A percentile compares a stretch with the other conserved stretches of the same genome.
phyloP scores from a whole-genome alignment of 805 yeast species.

The Starmerella sirachaensis region DNA sequence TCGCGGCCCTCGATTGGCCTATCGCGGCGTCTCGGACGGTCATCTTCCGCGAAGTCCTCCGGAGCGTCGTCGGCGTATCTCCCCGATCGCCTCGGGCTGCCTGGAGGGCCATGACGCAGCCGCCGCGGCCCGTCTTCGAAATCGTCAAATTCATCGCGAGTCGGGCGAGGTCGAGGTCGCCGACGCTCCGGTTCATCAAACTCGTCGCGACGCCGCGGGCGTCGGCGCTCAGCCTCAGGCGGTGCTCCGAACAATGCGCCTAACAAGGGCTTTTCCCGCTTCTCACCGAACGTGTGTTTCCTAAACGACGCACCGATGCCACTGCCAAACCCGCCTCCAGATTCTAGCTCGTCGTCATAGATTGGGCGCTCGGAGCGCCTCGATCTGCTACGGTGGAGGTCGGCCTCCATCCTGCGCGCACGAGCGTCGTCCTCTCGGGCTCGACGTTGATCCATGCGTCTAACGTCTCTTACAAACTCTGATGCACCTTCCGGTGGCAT shows the following conservation, averaged over 20 bases:
- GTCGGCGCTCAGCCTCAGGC: conserved; percentile 1
- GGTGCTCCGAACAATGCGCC: conserved; percentile 13
- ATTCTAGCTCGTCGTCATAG: conserved; percentile 8
- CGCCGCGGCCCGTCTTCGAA: too few relatives aligned
- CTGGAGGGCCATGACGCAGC: too few relatives aligned
- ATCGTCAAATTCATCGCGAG: conserved; percentile 4
- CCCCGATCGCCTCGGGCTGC: too few relatives aligned
- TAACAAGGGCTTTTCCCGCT: conserved; percentile 16
- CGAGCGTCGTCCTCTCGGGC: conserved; percentile 16
- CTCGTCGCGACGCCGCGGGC: conserved; percentile 2
- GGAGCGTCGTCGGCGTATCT: too few relatives aligned
- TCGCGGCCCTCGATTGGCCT: too few relatives aligned
- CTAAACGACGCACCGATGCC: conserved; percentile 12
- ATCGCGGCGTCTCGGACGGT: too few relatives aligned
- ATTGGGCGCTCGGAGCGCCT: conserved; percentile 2
- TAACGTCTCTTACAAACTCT: conserved; percentile 14
- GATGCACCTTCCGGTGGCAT: conserved; percentile 13
- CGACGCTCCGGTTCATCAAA: too few relatives aligned
- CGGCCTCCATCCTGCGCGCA: conserved; percentile 14
- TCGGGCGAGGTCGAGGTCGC: neutral
- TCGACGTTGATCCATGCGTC: conserved; percentile 11
- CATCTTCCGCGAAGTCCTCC: too few relatives aligned
- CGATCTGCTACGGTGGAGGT: conserved; percentile 12
- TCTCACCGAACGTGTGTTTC: conserved; percentile 13
- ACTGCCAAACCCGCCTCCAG: conserved; percentile 1